A percentile compares a stretch with the other conserved stretches of the same genome.
These are phyloP conservation scores for Ustilago cynodontis DNA, from an alignment of 1,284 basidiomycete genomes.

Conservation along the genomic window DNA sequence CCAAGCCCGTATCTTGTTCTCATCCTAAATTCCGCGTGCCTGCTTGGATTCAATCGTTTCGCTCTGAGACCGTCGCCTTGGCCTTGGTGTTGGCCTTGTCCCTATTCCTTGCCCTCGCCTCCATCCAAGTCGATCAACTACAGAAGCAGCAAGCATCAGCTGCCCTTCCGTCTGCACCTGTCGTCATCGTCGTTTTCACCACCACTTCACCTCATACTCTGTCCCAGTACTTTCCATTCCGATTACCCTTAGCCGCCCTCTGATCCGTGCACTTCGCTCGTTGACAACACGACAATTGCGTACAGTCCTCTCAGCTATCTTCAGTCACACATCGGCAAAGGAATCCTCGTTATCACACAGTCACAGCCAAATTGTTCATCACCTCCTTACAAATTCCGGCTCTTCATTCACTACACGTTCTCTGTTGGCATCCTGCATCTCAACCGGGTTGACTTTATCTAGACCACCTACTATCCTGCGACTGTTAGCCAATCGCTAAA, in stretches of 20 bases:
- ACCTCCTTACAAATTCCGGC: not conserved
- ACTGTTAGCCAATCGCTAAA: not conserved
- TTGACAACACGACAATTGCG: too few species aligned
- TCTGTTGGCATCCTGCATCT: not conserved
- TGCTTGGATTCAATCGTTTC: not conserved
- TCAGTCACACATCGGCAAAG: not conserved
- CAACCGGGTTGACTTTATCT: not conserved
- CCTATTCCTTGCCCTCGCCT: not conserved
- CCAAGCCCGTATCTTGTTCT: not conserved
- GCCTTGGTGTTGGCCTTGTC: not conserved
- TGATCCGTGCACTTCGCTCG: too few species aligned
- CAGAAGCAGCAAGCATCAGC: not conserved
- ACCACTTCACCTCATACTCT: not conserved
- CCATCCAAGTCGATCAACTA: not conserved
- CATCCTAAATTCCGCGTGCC: not conserved
- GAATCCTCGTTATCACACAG: not conserved
- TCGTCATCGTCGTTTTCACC: not conserved
- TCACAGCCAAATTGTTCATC: not conserved
- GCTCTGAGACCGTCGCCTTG: constrained; percentile 5
- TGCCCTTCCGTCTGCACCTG: not conserved
- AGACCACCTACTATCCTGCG: not conserved
- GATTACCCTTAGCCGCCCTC: too few species aligned
- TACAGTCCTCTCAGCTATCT: too few species aligned
- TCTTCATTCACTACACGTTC: not conserved
- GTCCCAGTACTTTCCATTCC: not conserved